These are phyloP conservation scores for Cynanchum wilfordii DNA, from an alignment of 257 asterid genomes.

Conservation along the genomic window DNA sequence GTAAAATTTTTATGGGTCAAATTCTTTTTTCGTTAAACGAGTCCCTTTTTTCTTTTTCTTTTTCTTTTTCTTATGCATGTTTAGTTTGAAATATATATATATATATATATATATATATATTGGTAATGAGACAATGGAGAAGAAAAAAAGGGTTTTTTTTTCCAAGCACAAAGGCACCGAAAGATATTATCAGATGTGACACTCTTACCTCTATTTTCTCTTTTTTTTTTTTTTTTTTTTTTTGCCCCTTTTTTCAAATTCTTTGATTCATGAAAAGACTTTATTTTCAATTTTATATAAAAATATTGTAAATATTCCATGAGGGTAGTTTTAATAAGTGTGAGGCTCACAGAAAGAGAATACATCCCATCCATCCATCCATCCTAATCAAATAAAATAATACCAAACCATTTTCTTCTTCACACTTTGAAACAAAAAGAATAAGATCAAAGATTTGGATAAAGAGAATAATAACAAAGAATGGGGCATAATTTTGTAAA, in stretches of 20 bases:
- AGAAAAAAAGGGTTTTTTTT: not conserved
- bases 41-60: too few relatives aligned
- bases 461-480: not conserved
- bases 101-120: too few relatives aligned
- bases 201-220: not conserved
- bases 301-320: not conserved
- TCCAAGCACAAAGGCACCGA: not conserved
- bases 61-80: not conserved
- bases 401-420: too few relatives aligned
- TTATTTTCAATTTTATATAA: too few relatives aligned
- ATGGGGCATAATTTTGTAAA: too few relatives aligned
- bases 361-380: too few relatives aligned
- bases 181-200: constrained; percentile 9
- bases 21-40: not conserved
- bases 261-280: not conserved
- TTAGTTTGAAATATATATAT: not conserved
- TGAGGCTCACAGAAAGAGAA: too few relatives aligned
- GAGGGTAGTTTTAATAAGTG: too few relatives aligned
- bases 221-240: not conserved
- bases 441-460: constrained; percentile 17
- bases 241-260: not conserved
- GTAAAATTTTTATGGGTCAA: too few relatives aligned
- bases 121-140: not conserved
- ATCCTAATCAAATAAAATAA: too few relatives aligned
- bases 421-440: constrained; percentile 2